Base-by-base conservation (phyloP, 2,329 filamentous ascomycete species). In the Ascosphaera apis region DNA sequence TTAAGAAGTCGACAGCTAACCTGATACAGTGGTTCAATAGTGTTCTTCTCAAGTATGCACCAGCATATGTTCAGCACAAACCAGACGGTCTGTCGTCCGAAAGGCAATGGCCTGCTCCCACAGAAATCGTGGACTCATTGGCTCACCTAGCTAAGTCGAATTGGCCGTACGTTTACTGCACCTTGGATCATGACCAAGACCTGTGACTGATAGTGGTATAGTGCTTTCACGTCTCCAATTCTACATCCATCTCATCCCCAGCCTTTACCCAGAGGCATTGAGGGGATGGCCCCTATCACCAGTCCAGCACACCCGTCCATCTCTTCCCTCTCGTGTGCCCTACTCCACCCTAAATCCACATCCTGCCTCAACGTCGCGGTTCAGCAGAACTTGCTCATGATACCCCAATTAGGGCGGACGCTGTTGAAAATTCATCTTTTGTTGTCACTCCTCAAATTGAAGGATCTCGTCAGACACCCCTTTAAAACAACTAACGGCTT, bases 301-400 rank as follows among this genome's bases (percentile, higher is more conserved):
- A 74, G 77, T 1, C 69, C 77, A 18, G 86, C 86, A 0, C 86
- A 95, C 49, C 86, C 86, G 1, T 72, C 82, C 31, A 86, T 91
- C 52, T 74, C 69, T 7, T 76, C 74, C 17, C 69, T 93, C 15
- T 86, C 82, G 31, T 98, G 88, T 56, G 86, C 86, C 1, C 67
- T 86, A 2, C 69, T 95, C 2, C 86, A 98, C 51, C 84, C 86
- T 0, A 65, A 69, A 13, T 80, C 91, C 47, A 84, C 86, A 1
- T 91, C 80, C 13, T 98, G 86, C 54, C 67, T 76, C 27, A 78
- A 80, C 19, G 91, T 81, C 2, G 91, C 84, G 52, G 60, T 93
- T 33, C 79, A 80, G 41, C 91, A 88, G 56, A 86, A 80, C 69
- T 70, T 92, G 39, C 69, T 71, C 37, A 76, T 81, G 1, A 88